phyloP scores from a whole-genome alignment of 2,329 filamentous ascomycete species.

The Torrubiellomyces zombiae region DNA sequence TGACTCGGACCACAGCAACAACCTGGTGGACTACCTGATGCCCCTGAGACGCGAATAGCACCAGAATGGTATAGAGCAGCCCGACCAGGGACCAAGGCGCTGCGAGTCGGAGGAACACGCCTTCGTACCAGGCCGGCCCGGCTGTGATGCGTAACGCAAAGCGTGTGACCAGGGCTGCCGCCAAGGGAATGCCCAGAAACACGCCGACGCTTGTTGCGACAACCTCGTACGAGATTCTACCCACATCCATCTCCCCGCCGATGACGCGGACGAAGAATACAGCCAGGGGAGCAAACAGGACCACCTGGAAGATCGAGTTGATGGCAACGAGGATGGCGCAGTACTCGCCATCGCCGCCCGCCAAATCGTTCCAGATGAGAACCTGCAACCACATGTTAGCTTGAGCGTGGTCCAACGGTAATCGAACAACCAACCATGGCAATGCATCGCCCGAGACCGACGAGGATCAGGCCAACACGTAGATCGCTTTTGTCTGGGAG shows the following conservation, averaged over 20 bases:
- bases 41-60: slow-evolving; percentile 74
- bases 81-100: slow-evolving; percentile 67
- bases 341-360: slow-evolving; percentile 64
- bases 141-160: slow-evolving; percentile 38
- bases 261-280: slow-evolving; percentile 58
- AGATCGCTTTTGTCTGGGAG: slow-evolving; percentile 41
- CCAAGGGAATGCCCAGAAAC: slow-evolving; percentile 73
- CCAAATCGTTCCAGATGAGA: slow-evolving; percentile 52
- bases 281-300: slow-evolving; percentile 53
- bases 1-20: slow-evolving; percentile 64
- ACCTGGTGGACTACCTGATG: slow-evolving; percentile 65
- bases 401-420: too few relatives aligned
- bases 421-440: slow-evolving; percentile 48
- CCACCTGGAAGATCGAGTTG: slow-evolving; percentile 60
- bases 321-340: slow-evolving; percentile 66
- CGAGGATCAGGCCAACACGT: slow-evolving; percentile 57
- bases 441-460: slow-evolving; percentile 73
- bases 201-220: slow-evolving; percentile 70
- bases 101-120: slow-evolving; percentile 50
- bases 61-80: slow-evolving; percentile 71
- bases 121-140: slow-evolving; percentile 46
- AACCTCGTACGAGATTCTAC: slow-evolving; percentile 37
- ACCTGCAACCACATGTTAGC: slow-evolving; percentile 15
- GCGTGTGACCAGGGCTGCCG: slow-evolving; percentile 61
- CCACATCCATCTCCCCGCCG: slow-evolving; percentile 23